Base-by-base conservation (phyloP, 139 green algal genomes). In the Ostreobium quekettii region DNA sequence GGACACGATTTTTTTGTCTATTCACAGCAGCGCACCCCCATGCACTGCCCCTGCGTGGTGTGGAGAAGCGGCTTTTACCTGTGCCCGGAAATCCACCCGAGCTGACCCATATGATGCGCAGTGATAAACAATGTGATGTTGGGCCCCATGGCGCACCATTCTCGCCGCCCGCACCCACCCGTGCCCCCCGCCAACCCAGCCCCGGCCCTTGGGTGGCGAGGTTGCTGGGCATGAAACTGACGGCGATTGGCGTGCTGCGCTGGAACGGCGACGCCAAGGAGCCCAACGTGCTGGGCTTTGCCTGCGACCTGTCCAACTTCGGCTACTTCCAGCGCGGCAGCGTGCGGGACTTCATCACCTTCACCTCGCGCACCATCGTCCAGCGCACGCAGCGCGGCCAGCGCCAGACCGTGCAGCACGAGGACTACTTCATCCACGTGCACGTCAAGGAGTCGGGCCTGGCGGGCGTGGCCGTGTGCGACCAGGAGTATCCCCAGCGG, bases 341-440 rank as follows among this genome's bases (percentile, higher is more conserved):
- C 5, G 93, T 99, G 6, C 79, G 81, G 24, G 95, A 99, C 74
- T 91, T 97, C 76, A 83, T 99, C 1, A 86, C 71, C 5, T 99
- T 99, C 79, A 81, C 95, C 8, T 74, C 73, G n/a, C 78, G 91
- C 28, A 99, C 93, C 0, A 89, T 99, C 11, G 85, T 88, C 2
- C 91, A 92, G 75, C 80, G 91, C 2, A 99, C 95, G 4, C 67
- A 80, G 32, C 66, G 75, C 0, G 91, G 90, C 0, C 81, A 87
- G 70, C 75, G 91, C 29, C 91, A 97, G 62, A 87, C 81, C 1
- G 86, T 93, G 7, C 84, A 88, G 72, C 78, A 95, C 33, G 89
- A 98, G 37, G 89, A 96, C 49, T 99, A 97, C 74, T 82, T 93
- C 33, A 93, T 86, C 68, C 95, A 99, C 70, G 90, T 88, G 8